These are phyloP conservation scores for Trametes meyenii DNA, from an alignment of 768 basidiomycete species.

Conservation along the genomic window DNA sequence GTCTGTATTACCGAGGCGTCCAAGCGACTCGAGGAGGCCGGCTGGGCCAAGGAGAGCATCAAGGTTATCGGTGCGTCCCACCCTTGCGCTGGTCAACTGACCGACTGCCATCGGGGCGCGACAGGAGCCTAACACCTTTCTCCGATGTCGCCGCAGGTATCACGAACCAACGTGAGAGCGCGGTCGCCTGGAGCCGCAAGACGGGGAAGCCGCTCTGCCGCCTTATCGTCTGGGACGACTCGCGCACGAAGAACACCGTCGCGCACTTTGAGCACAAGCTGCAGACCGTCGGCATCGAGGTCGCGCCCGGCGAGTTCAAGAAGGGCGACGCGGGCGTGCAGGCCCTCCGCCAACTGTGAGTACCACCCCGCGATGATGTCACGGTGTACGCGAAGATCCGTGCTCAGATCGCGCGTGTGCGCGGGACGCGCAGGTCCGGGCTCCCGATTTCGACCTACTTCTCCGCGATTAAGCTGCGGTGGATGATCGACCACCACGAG, in stretches of 20 bases:
- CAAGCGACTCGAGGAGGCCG: conserved; percentile 67
- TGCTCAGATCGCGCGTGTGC: conserved; percentile 15
- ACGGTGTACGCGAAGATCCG: conserved; percentile 9
- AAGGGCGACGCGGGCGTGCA: conserved; percentile 72
- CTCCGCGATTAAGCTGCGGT: conserved; percentile 92
- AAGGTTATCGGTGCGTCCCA: conserved; percentile 82
- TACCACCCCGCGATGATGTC: conserved; percentile 23
- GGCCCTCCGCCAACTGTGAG: conserved; percentile 69
- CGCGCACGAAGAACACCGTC: conserved; percentile 86
- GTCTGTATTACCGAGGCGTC: conserved; percentile 76
- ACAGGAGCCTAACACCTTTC: conserved; percentile 16
- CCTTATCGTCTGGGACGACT: conserved; percentile 96
- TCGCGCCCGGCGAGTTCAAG: conserved; percentile 62
- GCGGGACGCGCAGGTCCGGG: conserved; percentile 63
- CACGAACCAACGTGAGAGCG: conserved; percentile 97
- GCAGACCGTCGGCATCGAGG: conserved; percentile 72
- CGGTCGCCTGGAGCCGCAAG: conserved; percentile 88
- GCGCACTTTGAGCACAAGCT: conserved; percentile 78
- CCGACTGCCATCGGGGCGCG: neutral
- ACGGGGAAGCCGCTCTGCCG: conserved; percentile 89
- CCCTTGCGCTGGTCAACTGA: conserved; percentile 7
- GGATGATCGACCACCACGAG: conserved; percentile 91
- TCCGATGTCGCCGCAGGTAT: conserved; percentile 57
- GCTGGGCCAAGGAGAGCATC: conserved; percentile 80
- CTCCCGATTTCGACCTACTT: conserved; percentile 98